Evolutionary conservation across 768 basidiomycete species (phyloP), one percentile per base, ranked within the genome.

Genomic region (Lenzites betulinus): DNA sequence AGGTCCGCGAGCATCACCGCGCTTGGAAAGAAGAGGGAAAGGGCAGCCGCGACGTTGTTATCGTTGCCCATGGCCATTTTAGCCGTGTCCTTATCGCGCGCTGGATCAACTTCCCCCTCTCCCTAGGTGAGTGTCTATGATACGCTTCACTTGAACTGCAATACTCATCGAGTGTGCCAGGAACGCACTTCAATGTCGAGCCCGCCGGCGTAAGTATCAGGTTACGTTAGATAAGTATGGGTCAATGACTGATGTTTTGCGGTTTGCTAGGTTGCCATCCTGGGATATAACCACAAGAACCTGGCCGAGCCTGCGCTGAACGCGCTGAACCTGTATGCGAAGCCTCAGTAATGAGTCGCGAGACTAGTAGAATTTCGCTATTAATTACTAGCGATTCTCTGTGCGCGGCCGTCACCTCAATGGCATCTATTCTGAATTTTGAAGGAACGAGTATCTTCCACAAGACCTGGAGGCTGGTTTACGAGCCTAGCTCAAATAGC

Each of bases 41-140:
- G 18, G 80, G 87, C 54, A 81, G 82, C 22, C 83, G 90, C 22
- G 93, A 97, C 67, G 88, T 94, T 11, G 81, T 95, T 59, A 89
- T 98, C 68, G 85, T 98, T 60, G 92, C 93, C 0, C 95, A 98
- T 73, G 94, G 90, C 0, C 90, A 94, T 73, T 87, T 90, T 72
- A 91, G 83, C 54, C 83, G 90, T 41, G 82, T 83, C 48, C 78
- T 93, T 66, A 89, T 95, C 54, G 78, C 92, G 15, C 88, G 93
- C 48, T 96, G 93, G 93, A 84, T 90, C 62, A 74, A 81, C 25
- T 84, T 92, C 67, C 84, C 86, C 3, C 76, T 92, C 23, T 71
- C 72, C 12, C 73, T 83, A 38, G 87, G 86, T 84, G 74, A 13
- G 76, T 67, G n/a, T 51, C 16, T 15, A 15, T 8, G 48, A n/a